Base-by-base conservation (phyloP, 345 rosid genomes). In the Brassica nigra region DNA sequence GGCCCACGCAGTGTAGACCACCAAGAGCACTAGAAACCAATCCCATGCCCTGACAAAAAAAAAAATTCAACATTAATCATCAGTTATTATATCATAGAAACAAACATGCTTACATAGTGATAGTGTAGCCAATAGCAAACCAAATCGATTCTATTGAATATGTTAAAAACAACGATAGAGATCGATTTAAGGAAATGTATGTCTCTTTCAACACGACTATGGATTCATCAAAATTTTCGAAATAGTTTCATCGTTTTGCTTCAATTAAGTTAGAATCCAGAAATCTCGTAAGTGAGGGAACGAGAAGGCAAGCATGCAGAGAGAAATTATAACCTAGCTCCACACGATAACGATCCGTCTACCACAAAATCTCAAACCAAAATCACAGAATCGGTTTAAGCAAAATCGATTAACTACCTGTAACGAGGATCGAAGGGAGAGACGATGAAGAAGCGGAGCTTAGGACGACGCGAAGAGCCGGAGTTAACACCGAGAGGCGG, bases 1-100 rank as follows among this genome's bases (percentile, higher is more conserved):
- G 3, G 87, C 98, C 97, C 98, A 94, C 3, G 97, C 92, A 0
- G 96, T 89, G 84, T 94, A 94, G 70, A 89, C 84, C 28, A 94
- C 98, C 20, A 94, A 80, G 34, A 92, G 71, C 34, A 87, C 93
- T 76, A 94, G 80, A 72, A 86, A 92, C 15, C 86, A 82, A 57
- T 89, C 89, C 98, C 98, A 94, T 20, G 70, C 20, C 66, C 98
- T 94, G 90, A 9, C 42, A 0, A 18, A 18, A 18, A 18, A 18
- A 18, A 23, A 62, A 3, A 8, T 2, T 47, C 75, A 49, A 49
- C 73, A 58, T 71, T 8, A 76, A 23, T 49, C 28, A 59, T 49
- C 28, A 69, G 68, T 61, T 59, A 36, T 1, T 11, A 31, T 44
- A 58, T 49, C 34, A 44, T n/a, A 61, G 11, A 18, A 18, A 18